These are phyloP conservation scores for Diutina sp. DNA, from an alignment of 1,139 yeast species.

Conservation along the genomic window DNA sequence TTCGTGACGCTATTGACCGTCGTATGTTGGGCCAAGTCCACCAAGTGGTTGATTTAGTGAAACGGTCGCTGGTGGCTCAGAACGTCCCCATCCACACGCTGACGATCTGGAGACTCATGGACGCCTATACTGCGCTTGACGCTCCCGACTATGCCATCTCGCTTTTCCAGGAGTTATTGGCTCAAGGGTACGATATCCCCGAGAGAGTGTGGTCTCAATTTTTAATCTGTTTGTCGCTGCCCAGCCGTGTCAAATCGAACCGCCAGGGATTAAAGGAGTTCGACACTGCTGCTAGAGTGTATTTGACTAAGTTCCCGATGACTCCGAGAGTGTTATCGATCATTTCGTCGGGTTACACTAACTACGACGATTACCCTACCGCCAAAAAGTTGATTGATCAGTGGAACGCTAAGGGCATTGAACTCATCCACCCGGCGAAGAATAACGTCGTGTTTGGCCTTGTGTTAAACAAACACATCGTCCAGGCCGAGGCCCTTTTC, in stretches of 20 bases:
- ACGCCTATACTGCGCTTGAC: conserved; percentile 15
- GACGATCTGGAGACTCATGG: conserved; percentile 23
- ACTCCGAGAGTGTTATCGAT: conserved; percentile 16
- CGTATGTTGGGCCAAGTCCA: conserved; percentile 12
- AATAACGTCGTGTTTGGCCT: conserved; percentile 27
- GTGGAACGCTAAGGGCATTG: conserved; percentile 9
- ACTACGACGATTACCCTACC: conserved; percentile 20
- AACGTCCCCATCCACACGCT: conserved; percentile 15
- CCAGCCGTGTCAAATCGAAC: conserved; percentile 12
- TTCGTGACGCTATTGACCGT: conserved; percentile 12
- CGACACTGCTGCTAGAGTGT: conserved; percentile 14
- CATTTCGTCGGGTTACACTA: conserved; percentile 23
- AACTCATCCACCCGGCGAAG: conserved; percentile 17
- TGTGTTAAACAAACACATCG: conserved; percentile 16
- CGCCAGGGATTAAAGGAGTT: conserved; percentile 11
- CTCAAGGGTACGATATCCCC: conserved; percentile 17
- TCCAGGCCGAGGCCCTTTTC: conserved; percentile 22
- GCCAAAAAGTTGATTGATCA: conserved; percentile 16
- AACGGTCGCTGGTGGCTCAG: conserved; percentile 13
- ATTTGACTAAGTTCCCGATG: conserved; percentile 13
- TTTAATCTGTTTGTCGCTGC: conserved; percentile 24
- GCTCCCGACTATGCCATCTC: conserved; percentile 20
- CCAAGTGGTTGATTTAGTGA: conserved; percentile 14
- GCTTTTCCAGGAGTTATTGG: conserved; percentile 21
- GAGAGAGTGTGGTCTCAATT: conserved; percentile 24